These are phyloP conservation scores for Globisporangium perplexum DNA, from an alignment of 352 stramenopile species.

Conservation along the genomic window DNA sequence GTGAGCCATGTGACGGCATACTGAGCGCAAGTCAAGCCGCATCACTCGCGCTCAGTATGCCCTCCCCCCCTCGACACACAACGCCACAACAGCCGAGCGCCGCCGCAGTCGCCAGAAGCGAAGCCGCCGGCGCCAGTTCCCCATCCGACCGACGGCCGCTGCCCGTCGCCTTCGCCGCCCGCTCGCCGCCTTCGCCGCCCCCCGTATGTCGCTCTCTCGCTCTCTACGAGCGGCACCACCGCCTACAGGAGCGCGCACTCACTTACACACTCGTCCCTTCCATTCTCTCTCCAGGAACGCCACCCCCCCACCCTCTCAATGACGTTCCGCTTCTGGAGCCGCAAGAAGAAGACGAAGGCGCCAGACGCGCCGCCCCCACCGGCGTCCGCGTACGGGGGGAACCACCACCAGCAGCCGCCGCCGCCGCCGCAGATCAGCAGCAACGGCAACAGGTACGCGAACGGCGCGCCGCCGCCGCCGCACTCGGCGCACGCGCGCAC, in stretches of 20 bases:
- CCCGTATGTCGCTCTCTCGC: no score
- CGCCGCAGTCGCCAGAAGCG: conserved; percentile 1
- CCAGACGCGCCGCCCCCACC: neutral
- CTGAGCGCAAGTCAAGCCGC: neutral
- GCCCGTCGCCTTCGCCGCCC: neutral
- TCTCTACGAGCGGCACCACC: no score
- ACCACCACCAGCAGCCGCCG: neutral
- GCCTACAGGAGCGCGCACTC: no score
- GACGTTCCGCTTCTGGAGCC: conserved; percentile 71
- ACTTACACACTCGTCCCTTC: no score
- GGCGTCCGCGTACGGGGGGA: conserved; percentile 11
- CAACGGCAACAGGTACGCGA: conserved; percentile 34
- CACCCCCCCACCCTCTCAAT: conserved; percentile 16
- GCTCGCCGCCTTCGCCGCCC: no score
- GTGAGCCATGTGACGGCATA: neutral
- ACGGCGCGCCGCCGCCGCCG: conserved; percentile 20
- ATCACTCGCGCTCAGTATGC: neutral
- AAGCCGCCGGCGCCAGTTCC: conserved; percentile 1
- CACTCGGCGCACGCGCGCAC: conserved; percentile 38
- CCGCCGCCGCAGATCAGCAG: conserved; percentile 3
- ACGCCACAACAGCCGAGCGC: conserved; percentile 2
- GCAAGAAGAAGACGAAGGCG: conserved; percentile 61
- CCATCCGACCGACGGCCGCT: neutral
- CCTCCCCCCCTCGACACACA: neutral
- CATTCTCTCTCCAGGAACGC: neutral